Conservation (phyloP, 768 basidiomycete genomes). For the Kwoniella newhampshirensis region DNA sequence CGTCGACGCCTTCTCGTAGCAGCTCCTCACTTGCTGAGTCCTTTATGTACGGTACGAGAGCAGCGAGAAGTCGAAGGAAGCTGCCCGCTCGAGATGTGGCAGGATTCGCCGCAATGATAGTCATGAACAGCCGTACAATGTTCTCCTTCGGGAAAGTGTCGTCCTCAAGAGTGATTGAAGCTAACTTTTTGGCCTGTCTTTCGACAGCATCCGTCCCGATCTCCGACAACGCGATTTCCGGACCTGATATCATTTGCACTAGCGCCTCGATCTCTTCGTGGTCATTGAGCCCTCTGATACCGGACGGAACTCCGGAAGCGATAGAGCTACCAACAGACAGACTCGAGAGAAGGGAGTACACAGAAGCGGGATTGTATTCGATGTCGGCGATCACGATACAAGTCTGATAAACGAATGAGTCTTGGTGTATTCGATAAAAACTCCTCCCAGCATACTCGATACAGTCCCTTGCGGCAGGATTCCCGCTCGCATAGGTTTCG, state of each 20-base stretch:
- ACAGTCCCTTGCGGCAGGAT: constrained; percentile 31
- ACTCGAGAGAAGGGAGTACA: constrained; percentile 30
- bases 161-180: constrained; percentile 27
- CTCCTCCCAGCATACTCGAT: constrained; percentile 40
- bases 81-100: constrained; percentile 19
- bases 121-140: constrained; percentile 40
- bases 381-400: constrained; percentile 33
- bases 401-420: constrained; percentile 39
- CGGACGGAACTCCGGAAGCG: constrained; percentile 32
- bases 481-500: constrained; percentile 24
- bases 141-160: constrained; percentile 33
- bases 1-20: constrained; percentile 34
- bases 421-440: constrained; percentile 43
- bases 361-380: constrained; percentile 22
- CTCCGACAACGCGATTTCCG: constrained; percentile 41
- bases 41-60: constrained; percentile 29
- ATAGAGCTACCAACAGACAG: constrained; percentile 22
- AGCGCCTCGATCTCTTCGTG: constrained; percentile 41
- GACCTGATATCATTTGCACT: constrained; percentile 39
- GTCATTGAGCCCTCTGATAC: constrained; percentile 36
- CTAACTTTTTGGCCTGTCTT: constrained; percentile 33
- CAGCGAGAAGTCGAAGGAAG: constrained; percentile 30
- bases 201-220: constrained; percentile 32
- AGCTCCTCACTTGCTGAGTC: constrained; percentile 23
- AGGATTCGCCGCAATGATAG: constrained; percentile 47